Evolutionary conservation across 2,329 filamentous ascomycete species (phyloP).

Genomic region (Neofusicoccum kwambonambiense): DNA sequence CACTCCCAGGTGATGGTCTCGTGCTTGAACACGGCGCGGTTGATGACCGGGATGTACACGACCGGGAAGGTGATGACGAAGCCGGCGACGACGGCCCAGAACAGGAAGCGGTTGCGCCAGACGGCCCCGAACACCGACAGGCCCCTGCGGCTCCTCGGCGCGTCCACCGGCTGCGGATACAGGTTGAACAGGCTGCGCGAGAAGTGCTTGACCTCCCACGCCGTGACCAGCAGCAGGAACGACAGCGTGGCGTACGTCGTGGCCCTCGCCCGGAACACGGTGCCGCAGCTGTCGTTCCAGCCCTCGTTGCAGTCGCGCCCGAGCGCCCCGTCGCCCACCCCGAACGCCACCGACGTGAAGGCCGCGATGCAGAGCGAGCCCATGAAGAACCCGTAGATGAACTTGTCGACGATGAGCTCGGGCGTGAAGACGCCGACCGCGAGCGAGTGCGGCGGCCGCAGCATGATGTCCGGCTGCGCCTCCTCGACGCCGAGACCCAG

Average conservation of each 20-base stretch:
- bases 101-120: constrained; percentile 45
- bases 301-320: constrained; percentile 46
- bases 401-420: constrained; percentile 49
- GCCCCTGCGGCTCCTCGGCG: not conserved
- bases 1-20: constrained; percentile 46
- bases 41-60: constrained; percentile 47
- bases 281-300: constrained; percentile 42
- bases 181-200: constrained; percentile 46
- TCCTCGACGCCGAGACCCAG: constrained; percentile 49
- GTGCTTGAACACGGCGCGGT: constrained; percentile 48
- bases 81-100: constrained; percentile 43
- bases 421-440: constrained; percentile 45
- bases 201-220: constrained; percentile 50
- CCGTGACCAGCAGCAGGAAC: constrained; percentile 45
- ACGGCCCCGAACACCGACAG: constrained; percentile 39
- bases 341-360: constrained; percentile 47
- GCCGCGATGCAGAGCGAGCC: constrained; percentile 44
- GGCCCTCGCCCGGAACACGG: constrained; percentile 45
- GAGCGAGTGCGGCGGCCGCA: constrained; percentile 44
- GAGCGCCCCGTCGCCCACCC: constrained; percentile 42
- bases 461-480: constrained; percentile 47
- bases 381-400: constrained; percentile 50
- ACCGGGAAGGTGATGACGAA: constrained; percentile 45
- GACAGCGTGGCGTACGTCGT: constrained; percentile 48
- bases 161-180: constrained; percentile 34